Conservation (phyloP, 192 early-diverging fungal species). For the Powellomyces hirtus region DNA sequence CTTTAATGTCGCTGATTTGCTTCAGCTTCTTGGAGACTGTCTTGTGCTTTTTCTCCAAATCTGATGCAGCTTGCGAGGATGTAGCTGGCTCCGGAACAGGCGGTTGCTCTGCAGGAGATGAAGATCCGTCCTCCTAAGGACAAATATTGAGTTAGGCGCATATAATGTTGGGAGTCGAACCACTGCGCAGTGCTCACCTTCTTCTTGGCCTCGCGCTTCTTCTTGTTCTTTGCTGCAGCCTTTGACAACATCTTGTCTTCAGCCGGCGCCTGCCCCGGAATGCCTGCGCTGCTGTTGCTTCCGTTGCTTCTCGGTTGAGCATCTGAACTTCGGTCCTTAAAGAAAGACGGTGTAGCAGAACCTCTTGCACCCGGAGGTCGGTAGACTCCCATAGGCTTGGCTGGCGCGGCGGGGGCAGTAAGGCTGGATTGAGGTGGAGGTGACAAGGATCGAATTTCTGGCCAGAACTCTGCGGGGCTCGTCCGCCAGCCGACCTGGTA, state of each 20-base stretch:
- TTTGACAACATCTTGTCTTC: slow-evolving; percentile 44
- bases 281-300: background rate
- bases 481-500: slow-evolving; percentile 66
- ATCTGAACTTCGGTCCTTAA: slow-evolving; percentile 10
- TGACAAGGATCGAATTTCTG: slow-evolving; percentile 74
- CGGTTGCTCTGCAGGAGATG: slow-evolving; percentile 1
- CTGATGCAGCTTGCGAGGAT: slow-evolving; percentile 5
- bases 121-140: background rate
- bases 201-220: slow-evolving; percentile 65
- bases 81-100: background rate
- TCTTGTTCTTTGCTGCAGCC: slow-evolving; percentile 67
- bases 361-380: slow-evolving; percentile 50
- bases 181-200: slow-evolving; percentile 49
- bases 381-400: slow-evolving; percentile 49
- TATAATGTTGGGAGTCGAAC: background rate
- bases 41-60: slow-evolving; percentile 83
- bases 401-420: slow-evolving; percentile 18
- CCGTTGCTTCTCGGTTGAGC: background rate
- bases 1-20: slow-evolving; percentile 84
- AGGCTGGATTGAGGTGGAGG: slow-evolving; percentile 62
- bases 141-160: background rate
- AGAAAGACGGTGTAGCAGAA: slow-evolving; percentile 37
- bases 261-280: background rate
- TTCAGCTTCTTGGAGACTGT: slow-evolving; percentile 88
- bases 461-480: slow-evolving; percentile 52